Base-by-base conservation (phyloP, 495 filamentous ascomycete genomes). In the Penicillium psychrofluorescens region DNA sequence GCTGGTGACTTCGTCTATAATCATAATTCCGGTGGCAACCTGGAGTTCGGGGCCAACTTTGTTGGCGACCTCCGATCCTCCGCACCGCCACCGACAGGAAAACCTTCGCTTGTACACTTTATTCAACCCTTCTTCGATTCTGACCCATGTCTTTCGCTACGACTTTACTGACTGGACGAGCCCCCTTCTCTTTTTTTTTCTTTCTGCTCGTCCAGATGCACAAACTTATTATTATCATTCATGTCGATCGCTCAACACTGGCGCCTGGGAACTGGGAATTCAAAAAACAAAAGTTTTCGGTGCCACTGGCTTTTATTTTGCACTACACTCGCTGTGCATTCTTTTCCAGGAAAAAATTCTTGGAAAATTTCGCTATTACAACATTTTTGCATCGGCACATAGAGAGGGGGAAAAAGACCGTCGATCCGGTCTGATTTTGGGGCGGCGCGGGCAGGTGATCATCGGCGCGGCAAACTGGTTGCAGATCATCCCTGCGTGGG, bases 191-290 rank as follows among this genome's bases (percentile, higher is more conserved):
- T 53, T 51, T 50, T 47, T 46, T 45, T 43, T 54, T 51, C 32
- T 48, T 50, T 62, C 51, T 41, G 56, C 64, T 66, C 63, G 61
- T 53, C 51, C 53, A 55, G 55, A 40, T 67, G 61, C 56, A 70
- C 61, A 67, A 56, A 55, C 40, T 52, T 53, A 51, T 61, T 58
- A 44, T 55, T 57, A 57, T 53, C 53, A 62, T 71, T 68, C 66
- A 49, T 68, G 69, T 73, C 69, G 51, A 62, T 73, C 69, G 66
- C 62, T 73, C 63, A 67, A 54, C 51, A 51, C 50, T 55, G 69
- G 66, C 67, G 67, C 61, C 59, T 64, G 60, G 62, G 58, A 56
- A 45, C 45, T 48, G 54, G 53, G 54, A 45, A 59, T 42, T 47
- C 45, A 44, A 50, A 50, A 44, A 56, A 56, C 41, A 56, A 64